Evolutionary conservation across 225 moss, liverwort and hornwort genomes (phyloP).

Genomic region (Physcomitrium patens): DNA sequence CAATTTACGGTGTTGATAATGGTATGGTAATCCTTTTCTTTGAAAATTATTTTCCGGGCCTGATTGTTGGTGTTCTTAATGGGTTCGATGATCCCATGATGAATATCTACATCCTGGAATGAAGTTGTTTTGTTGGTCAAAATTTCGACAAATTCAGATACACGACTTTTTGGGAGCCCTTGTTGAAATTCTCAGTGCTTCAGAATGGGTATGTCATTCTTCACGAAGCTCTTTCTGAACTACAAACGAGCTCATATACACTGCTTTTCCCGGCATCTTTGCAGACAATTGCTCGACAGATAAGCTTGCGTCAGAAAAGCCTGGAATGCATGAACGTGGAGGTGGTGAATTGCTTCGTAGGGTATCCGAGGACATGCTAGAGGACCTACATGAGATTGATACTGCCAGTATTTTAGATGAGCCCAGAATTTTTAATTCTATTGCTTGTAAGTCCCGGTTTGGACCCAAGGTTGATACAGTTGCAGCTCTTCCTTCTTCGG

Average conservation of each 20-base stretch:
- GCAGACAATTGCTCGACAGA: conserved; percentile 45
- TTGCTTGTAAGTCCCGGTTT: conserved; percentile 86
- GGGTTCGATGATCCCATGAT: no score
- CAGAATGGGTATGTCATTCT: no score
- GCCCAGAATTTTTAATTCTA: conserved; percentile 74
- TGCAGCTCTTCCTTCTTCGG: conserved; percentile 59
- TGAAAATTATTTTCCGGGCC: not conserved
- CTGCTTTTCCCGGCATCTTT: conserved; percentile 28
- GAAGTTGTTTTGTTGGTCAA: no score
- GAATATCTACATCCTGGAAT: no score
- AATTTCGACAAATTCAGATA: no score
- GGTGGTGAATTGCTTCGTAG: conserved; percentile 70
- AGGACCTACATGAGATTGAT: conserved; percentile 95
- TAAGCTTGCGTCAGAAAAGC: conserved; percentile 59
- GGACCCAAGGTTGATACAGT: conserved; percentile 70
- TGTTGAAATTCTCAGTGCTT: no score
- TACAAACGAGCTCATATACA: not conserved
- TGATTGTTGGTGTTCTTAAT: not conserved
- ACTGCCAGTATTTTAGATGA: conserved; percentile 89
- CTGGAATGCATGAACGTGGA: conserved; percentile 52
- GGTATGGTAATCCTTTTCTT: conserved; percentile 39
- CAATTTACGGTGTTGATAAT: conserved; percentile 49
- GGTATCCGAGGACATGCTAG: conserved; percentile 95
- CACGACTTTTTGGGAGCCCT: no score
- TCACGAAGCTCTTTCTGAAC: no score